Percentiles rank a stretch among this genome's conserved stretches.
These are phyloP conservation scores for Papiliotrema terrestris DNA, from an alignment of 1,284 basidiomycete genomes.

Conservation along the genomic window DNA sequence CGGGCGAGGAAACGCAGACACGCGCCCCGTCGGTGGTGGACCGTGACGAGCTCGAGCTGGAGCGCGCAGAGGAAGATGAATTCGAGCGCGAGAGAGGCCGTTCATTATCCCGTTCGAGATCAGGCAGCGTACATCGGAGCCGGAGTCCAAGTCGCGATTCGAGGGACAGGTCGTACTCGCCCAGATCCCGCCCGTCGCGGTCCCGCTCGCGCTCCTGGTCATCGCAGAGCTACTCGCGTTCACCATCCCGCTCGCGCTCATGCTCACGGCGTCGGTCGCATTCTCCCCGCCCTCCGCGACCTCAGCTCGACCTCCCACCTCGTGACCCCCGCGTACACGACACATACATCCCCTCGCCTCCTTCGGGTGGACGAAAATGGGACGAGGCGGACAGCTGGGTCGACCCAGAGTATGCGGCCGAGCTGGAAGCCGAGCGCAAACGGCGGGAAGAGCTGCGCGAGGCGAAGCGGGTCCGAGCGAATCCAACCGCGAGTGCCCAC, in stretches of 20 bases:
- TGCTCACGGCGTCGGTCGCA: slow-evolving; percentile 2
- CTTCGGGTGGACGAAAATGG: slow-evolving; percentile 31
- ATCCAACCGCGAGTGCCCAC: slow-evolving; percentile 4
- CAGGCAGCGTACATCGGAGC: too few species aligned
- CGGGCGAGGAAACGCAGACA: not conserved
- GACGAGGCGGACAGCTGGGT: slow-evolving; percentile 42
- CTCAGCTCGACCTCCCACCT: slow-evolving; percentile 11
- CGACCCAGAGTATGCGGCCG: slow-evolving; percentile 33
- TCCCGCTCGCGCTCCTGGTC: slow-evolving; percentile 30
- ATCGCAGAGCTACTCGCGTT: not conserved
- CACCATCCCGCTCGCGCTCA: slow-evolving; percentile 3
- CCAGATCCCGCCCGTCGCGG: slow-evolving; percentile 54
- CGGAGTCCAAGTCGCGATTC: too few species aligned
- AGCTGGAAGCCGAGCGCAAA: slow-evolving; percentile 18
- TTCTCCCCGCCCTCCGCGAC: slow-evolving; percentile 12
- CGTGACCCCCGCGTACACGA: slow-evolving; percentile 20
- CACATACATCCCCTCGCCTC: slow-evolving; percentile 23
- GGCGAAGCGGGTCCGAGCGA: slow-evolving; percentile 1
- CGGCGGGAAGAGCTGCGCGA: slow-evolving; percentile 13
- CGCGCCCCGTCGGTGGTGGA: slow-evolving; percentile 6
- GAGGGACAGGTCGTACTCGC: slow-evolving; percentile 43
- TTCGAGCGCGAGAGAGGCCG: not conserved
- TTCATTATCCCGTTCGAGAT: too few species aligned
- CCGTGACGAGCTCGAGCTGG: slow-evolving; percentile 23
- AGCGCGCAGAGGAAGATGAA: not conserved